Percentiles rank a stretch among this genome's conserved stretches.
Evolutionary conservation across 2,329 filamentous ascomycete genomes (phyloP).

Genomic region (Fusarium continuum): DNA sequence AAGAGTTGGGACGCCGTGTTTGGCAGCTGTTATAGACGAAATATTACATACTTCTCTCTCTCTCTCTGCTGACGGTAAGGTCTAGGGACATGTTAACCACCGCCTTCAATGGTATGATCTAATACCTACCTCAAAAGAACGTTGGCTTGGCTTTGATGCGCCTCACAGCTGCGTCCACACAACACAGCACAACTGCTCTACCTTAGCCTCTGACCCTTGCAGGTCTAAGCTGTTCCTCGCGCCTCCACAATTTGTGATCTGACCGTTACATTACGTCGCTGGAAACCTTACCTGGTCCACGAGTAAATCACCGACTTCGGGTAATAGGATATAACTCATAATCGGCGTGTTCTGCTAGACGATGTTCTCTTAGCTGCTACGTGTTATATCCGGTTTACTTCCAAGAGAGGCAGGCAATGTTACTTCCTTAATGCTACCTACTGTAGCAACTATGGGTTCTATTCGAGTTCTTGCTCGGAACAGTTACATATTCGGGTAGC

Average conservation of each 20-base stretch:
- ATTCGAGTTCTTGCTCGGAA: constrained; percentile 10
- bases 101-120: constrained; percentile 29
- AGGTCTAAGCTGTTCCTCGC: neutral
- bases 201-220: constrained; percentile 14
- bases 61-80: neutral
- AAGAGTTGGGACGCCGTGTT: neutral
- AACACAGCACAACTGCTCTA: too few relatives aligned
- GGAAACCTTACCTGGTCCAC: constrained; percentile 7
- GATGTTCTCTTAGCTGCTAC: neutral
- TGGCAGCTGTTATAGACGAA: constrained; percentile 8
- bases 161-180: constrained; percentile 14
- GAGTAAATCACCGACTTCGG: constrained; percentile 2
- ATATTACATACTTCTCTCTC: neutral
- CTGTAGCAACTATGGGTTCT: neutral
- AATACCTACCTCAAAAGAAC: neutral
- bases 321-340: constrained; percentile 1
- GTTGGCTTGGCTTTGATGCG: constrained; percentile 14
- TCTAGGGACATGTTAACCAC: neutral
- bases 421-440: neutral
- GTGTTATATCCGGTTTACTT: neutral
- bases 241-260: constrained; percentile 18
- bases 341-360: neutral
- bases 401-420: neutral
- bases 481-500: constrained; percentile 1
- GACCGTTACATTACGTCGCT: constrained; percentile 16